Percentiles rank a stretch among this genome's conserved stretches.
Conservation (phyloP, 2,329 filamentous ascomycete species). For the Scytalidium lignicola region DNA sequence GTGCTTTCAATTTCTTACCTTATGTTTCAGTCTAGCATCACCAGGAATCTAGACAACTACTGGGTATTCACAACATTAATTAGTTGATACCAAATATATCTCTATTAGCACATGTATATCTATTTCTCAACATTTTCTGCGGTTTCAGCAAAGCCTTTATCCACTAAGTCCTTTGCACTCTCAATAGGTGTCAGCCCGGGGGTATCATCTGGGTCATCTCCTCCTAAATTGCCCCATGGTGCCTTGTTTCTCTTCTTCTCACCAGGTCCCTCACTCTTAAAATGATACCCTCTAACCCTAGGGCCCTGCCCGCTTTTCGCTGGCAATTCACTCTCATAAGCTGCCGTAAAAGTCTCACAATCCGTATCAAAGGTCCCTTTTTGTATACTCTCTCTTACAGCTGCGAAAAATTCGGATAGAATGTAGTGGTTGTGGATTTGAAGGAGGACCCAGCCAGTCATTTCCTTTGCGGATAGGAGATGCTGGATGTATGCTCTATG, state of each 20-base stretch:
- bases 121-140: constrained; percentile 4
- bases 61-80: no score
- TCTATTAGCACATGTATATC: background rate
- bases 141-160: constrained; percentile 50
- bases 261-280: constrained; percentile 58
- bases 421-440: constrained; percentile 86
- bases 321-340: constrained; percentile 69
- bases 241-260: constrained; percentile 64
- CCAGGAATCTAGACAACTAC: no score
- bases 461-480: constrained; percentile 83
- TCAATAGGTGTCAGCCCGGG: constrained; percentile 47
- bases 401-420: constrained; percentile 67
- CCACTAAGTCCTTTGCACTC: constrained; percentile 45
- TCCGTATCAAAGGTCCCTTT: constrained; percentile 53
- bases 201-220: constrained; percentile 33
- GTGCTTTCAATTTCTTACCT: no score
- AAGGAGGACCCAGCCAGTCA: constrained; percentile 91
- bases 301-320: constrained; percentile 72
- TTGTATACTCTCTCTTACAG: constrained; percentile 60
- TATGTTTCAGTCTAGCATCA: no score
- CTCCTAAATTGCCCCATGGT: constrained; percentile 55
- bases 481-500: constrained; percentile 86
- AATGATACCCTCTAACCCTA: constrained; percentile 76
- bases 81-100: no score
- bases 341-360: constrained; percentile 35